A percentile compares a stretch with the other conserved stretches of the same genome.
Conservation (phyloP, 192 early-diverging fungal genomes). For the Cetraspora pellucida region DNA sequence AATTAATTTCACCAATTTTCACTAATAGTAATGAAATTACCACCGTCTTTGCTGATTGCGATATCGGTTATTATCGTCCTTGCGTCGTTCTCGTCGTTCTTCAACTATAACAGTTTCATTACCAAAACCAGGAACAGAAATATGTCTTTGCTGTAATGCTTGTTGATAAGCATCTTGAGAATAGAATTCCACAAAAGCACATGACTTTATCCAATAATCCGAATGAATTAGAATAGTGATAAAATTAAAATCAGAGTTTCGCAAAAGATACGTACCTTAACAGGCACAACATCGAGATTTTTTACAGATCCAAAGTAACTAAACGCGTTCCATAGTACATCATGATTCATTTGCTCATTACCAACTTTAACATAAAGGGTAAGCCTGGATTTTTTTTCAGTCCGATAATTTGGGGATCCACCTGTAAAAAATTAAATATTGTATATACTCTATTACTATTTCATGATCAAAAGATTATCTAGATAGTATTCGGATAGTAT, state of each 20-base stretch:
- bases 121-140: constrained; percentile 42
- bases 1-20: too few species aligned
- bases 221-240: not conserved
- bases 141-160: constrained; percentile 61
- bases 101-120: constrained; percentile 42
- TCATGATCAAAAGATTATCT: too few species aligned
- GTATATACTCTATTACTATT: too few species aligned
- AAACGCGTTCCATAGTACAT: constrained; percentile 59
- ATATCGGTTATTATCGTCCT: not conserved
- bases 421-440: too few species aligned
- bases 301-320: constrained; percentile 60
- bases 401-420: too few species aligned
- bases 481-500: too few species aligned
- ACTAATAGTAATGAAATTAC: too few species aligned
- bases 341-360: constrained; percentile 50
- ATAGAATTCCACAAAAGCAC: constrained; percentile 73
- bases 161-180: constrained; percentile 58
- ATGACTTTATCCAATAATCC: constrained; percentile 45
- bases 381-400: too few species aligned
- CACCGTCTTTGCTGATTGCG: too few species aligned
- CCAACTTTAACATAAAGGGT: constrained; percentile 64
- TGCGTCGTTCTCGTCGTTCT: constrained; percentile 44
- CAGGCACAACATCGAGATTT: constrained; percentile 55
- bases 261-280: not conserved
- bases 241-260: not conserved